A percentile compares a stretch with the other conserved stretches of the same genome.
Conservation (phyloP, 140 eudicot species). For the Stevia rebaudiana region DNA sequence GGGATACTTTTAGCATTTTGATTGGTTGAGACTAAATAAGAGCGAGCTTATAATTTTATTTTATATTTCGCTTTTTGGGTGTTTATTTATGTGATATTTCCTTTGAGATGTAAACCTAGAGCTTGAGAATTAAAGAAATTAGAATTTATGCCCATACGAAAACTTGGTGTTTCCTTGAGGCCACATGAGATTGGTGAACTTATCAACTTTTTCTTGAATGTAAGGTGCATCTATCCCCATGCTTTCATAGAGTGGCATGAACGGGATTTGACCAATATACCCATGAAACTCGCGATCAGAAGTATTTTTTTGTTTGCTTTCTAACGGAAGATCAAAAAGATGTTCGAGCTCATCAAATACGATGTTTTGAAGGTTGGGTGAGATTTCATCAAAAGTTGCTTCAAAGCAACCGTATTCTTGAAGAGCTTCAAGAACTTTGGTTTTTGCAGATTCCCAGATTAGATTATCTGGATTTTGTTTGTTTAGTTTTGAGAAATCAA, state of each 20-base stretch:
- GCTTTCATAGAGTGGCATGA: conserved; percentile 32
- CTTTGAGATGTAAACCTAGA: too few relatives aligned
- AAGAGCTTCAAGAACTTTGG: conserved; percentile 12
- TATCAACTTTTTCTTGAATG: conserved; percentile 32
- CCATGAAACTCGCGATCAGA: conserved; percentile 19
- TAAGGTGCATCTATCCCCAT: conserved; percentile 34
- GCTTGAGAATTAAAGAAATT: too few relatives aligned
- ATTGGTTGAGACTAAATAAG: too few relatives aligned
- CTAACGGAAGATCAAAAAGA: conserved; percentile 24
- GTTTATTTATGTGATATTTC: too few relatives aligned
- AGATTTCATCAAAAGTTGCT: conserved; percentile 16
- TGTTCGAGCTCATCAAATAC: conserved; percentile 9
- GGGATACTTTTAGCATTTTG: too few relatives aligned
- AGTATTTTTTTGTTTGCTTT: conserved; percentile 13
- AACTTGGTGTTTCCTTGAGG: conserved; percentile 51
- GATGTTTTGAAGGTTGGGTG: conserved; percentile 14
- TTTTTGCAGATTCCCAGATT: conserved; percentile 19
- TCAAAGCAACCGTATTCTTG: conserved; percentile 31
- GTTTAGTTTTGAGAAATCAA: conserved; percentile 22
- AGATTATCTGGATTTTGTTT: conserved; percentile 3
- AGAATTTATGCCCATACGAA: too few relatives aligned
- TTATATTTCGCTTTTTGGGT: too few relatives aligned
- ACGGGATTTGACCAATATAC: conserved; percentile 27
- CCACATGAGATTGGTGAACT: conserved; percentile 51
- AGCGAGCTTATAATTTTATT: too few relatives aligned